Evolutionary conservation across 1,284 basidiomycete genomes (phyloP).

Genomic region (Cryptococcus neoformans): DNA sequence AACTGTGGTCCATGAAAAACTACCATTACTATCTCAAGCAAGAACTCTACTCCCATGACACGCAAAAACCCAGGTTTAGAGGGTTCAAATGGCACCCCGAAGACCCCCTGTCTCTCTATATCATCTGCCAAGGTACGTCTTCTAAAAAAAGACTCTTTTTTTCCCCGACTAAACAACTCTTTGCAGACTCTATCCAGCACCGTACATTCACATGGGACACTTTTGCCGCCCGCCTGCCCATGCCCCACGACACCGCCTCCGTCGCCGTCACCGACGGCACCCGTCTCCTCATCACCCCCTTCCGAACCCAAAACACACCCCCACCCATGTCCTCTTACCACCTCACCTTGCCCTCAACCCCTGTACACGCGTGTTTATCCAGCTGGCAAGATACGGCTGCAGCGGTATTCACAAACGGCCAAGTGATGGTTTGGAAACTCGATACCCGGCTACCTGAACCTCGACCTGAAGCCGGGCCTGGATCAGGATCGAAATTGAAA

Average conservation of each 20-base stretch:
- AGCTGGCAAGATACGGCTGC: slow-evolving; percentile 60
- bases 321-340: slow-evolving; percentile 87
- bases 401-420: slow-evolving; percentile 57
- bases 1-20: slow-evolving; percentile 93
- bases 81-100: slow-evolving; percentile 86
- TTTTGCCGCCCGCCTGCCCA: slow-evolving; percentile 59
- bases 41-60: slow-evolving; percentile 60
- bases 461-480: slow-evolving; percentile 33
- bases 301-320: slow-evolving; percentile 84
- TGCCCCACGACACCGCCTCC: slow-evolving; percentile 74
- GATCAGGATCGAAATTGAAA: slow-evolving; percentile 46
- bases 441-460: slow-evolving; percentile 55
- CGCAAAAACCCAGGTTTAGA: slow-evolving; percentile 58
- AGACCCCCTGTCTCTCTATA: slow-evolving; percentile 61
- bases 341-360: slow-evolving; percentile 57
- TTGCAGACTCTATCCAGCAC: slow-evolving; percentile 59
- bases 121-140: slow-evolving; percentile 65
- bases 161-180: background rate
- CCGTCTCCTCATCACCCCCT: slow-evolving; percentile 83
- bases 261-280: slow-evolving; percentile 91
- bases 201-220: slow-evolving; percentile 75
- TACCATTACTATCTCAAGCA: slow-evolving; percentile 98
- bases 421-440: slow-evolving; percentile 66
- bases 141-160: background rate
- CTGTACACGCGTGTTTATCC: slow-evolving; percentile 67